Conservation (phyloP, 257 asterid genomes). For the Solanum bulbocastanum region DNA sequence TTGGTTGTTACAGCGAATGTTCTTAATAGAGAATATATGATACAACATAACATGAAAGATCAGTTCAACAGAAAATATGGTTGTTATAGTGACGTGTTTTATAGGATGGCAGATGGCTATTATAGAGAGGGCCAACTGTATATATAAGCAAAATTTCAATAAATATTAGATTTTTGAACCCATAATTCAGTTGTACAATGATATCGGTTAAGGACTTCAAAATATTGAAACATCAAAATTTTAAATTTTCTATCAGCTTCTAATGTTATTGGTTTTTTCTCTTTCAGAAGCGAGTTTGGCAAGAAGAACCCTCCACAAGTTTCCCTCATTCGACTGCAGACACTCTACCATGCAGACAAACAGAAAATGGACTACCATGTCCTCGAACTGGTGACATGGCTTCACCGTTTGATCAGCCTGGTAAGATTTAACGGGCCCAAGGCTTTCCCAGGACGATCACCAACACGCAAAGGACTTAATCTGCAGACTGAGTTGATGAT, state of each 20-base stretch:
- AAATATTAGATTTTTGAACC: background rate
- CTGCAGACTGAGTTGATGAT: background rate
- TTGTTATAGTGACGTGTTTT: background rate
- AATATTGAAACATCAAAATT: background rate
- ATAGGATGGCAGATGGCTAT: background rate
- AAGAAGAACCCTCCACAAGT: constrained; percentile 35
- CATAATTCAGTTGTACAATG: background rate
- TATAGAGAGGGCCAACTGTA: background rate
- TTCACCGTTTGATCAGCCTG: constrained; percentile 64
- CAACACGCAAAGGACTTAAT: constrained; percentile 37
- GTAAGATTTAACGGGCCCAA: constrained; percentile 49
- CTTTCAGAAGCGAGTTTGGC: constrained; percentile 69
- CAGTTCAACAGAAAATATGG: background rate
- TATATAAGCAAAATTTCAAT: background rate
- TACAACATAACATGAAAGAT: background rate
- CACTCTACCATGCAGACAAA: constrained; percentile 86
- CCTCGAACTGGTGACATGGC: constrained; percentile 75
- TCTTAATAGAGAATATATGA: background rate
- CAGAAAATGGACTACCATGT: constrained; percentile 55
- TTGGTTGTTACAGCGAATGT: background rate
- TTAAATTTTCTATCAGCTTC: background rate
- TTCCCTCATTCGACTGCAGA: constrained; percentile 67
- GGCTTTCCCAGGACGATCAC: constrained; percentile 43
- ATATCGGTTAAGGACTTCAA: background rate
- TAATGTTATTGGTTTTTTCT: background rate